Base-by-base conservation (phyloP, 352 stramenopile genomes). In the Phytophthora constricta region DNA sequence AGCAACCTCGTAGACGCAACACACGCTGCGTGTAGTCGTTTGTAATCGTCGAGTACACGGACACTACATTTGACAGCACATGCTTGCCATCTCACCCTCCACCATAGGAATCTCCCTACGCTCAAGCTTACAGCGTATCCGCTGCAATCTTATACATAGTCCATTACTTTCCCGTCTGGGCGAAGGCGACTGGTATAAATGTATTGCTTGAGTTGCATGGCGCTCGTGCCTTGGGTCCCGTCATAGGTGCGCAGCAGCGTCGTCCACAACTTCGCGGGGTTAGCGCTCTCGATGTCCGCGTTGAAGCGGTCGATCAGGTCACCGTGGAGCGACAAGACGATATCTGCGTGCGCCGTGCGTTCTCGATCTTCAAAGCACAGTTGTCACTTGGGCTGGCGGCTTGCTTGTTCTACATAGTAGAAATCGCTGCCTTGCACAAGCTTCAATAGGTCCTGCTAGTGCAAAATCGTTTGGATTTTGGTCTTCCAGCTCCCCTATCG, bases 301-400 rank as follows among this genome's bases (percentile, higher is more conserved):
- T 62, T 62, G 45, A 62, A 55, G 9, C 19, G 45, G 28, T 62
- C 45, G 17, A 48, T 26, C 22, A 62, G 20, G 43, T 61, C 54
- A 1, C 54, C 54, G 13, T 61, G 41, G n/a, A 61, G 27, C 27
- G 54, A 61, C 8, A 53, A 20, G 13, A 27, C 43, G 43, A 41
- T 31, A 28, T 22, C 34, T 55, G 31, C 16, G 2, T 23, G 31
- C 31, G 31, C 8, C 16, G 20, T 23, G 19, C 5, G 8, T 52
- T 54, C n/a, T 37, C 19, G 17, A 45, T 46, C 17, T 47, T 62
- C 55, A 22, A 41, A 41, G 7, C 34, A 47, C n/a, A n/a, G n/a
- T n/a, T n/a, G n/a, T n/a, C n/a, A n/a, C n/a, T n/a, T n/a, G n/a
- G n/a, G n/a, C n/a, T n/a, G n/a, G n/a, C n/a, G n/a, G n/a, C n/a